Evolutionary conservation across 2,329 filamentous ascomycete species (phyloP), one percentile per base, ranked within the genome.

Genomic region (Nemania sp.): DNA sequence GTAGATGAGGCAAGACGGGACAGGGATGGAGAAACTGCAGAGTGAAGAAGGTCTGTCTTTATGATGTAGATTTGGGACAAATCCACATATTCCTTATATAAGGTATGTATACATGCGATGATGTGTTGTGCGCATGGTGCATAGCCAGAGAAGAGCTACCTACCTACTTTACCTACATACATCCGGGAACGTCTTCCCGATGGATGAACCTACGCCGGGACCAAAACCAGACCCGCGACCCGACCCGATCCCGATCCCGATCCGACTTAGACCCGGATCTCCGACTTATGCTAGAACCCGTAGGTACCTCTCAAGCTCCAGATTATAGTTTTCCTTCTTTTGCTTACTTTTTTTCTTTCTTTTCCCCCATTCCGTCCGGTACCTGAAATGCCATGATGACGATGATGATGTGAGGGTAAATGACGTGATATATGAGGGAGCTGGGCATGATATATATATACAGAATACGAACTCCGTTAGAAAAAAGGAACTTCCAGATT

Each of bases 41-140:
- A 63, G 60, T 52, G 56, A 62, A 62, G 57, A 57, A 57, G 42
- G 20, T 57, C 60, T 57, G 43, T 57, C 60, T 57, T 43, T 56
- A 43, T 17, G 32, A 50, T 29, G 25, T 29, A 29, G 25, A 29
- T 29, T 29, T 29, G 3, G 3, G 25, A 29, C 7, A 29, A n/a
- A 29, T 35, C 29, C n/a, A 48, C 18, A 18, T 18, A 37, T 29
- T 29, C 25, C 25, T 29, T 29, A 29, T 29, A 29, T 29, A 29
- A n/a, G 4, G 25, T 11, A 34, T 39, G 29, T 39, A 18, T 34
- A 46, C 42, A 43, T 51, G 47, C 25, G 39, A 46, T 56, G 5
- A n/a, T 51, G 42, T 25, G 21, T 25, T 32, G 25, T 7, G 7
- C 7, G 7, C 25, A 29, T 29, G 7, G 21, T 50, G 25, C 32